Evolutionary conservation across 2,329 filamentous ascomycete species (phyloP).

Genomic region (Huntiella moniliformis): DNA sequence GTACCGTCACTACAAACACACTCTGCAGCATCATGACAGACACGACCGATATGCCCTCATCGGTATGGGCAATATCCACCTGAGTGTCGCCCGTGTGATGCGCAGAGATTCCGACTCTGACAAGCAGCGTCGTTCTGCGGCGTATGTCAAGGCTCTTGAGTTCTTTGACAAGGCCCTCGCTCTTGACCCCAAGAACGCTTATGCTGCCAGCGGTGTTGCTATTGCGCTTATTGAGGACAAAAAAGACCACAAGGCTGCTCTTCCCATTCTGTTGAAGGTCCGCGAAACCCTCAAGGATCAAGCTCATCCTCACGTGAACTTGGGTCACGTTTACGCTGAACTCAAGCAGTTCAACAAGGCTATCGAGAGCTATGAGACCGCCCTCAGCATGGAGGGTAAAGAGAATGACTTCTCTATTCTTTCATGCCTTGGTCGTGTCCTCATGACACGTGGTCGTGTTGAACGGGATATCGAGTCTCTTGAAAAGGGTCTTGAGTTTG

Average conservation of each 20-base stretch:
- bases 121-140: conserved; percentile 72
- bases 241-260: conserved; percentile 65
- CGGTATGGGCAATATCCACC: conserved; percentile 87
- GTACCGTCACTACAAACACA: conserved; percentile 90
- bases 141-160: conserved; percentile 82
- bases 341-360: conserved; percentile 77
- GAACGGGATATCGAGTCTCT: conserved; percentile 41
- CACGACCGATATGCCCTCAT: conserved; percentile 94
- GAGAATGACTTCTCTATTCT: conserved; percentile 57
- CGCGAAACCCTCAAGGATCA: conserved; percentile 70
- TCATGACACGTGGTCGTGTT: conserved; percentile 58
- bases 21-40: conserved; percentile 83
- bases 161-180: conserved; percentile 97
- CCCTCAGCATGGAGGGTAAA: conserved; percentile 59
- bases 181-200: conserved; percentile 86
- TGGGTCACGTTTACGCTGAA: conserved; percentile 85
- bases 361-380: conserved; percentile 85
- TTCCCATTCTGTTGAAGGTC: conserved; percentile 78
- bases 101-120: conserved; percentile 74
- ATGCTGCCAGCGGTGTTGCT: conserved; percentile 86
- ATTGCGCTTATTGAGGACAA: conserved; percentile 90
- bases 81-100: conserved; percentile 83
- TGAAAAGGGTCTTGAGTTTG: conserved; percentile 37
- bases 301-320: conserved; percentile 72
- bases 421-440: conserved; percentile 72